Evolutionary conservation across 495 filamentous ascomycete genomes (phyloP).

Genomic region (Astrothelium macrocarpum): DNA sequence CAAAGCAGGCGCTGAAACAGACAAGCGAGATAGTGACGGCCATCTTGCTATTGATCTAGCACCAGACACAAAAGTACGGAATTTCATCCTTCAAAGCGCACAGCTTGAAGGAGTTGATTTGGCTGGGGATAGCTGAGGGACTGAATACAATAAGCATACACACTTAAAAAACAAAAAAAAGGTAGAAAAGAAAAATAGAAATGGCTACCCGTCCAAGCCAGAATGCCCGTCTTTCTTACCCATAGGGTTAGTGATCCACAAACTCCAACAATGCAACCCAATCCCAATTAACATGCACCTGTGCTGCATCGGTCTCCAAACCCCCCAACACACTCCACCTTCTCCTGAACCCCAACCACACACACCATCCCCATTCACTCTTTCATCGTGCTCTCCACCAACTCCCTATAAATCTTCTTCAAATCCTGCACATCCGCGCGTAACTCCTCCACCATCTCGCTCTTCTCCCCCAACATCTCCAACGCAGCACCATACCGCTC

Average conservation of each 20-base stretch:
- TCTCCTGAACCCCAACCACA: not conserved
- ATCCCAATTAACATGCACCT: not conserved
- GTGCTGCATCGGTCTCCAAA: not conserved
- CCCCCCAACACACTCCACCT: not conserved
- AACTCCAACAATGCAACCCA: not conserved
- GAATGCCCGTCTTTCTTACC: not conserved
- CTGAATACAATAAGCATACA: not conserved
- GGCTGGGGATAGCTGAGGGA: conserved; percentile 12
- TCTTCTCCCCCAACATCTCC: conserved; percentile 95
- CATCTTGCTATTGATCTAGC: conserved; percentile 68
- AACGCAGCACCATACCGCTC: conserved; percentile 78
- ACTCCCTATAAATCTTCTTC: conserved; percentile 88
- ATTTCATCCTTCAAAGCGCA: conserved; percentile 66
- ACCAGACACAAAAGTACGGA: conserved; percentile 63
- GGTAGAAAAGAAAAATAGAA: not conserved
- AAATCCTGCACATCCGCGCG: conserved; percentile 80
- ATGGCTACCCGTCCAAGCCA: not conserved
- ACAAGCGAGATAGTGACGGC: conserved; percentile 67
- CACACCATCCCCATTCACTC: conserved; percentile 27
- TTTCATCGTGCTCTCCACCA: conserved; percentile 75
- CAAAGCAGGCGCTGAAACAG: conserved; percentile 73
- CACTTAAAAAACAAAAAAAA: not conserved
- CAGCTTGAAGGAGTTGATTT: conserved; percentile 80
- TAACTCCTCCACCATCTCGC: conserved; percentile 84
- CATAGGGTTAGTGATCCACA: not conserved